Base-by-base conservation (phyloP, 1,139 yeast genomes). In the Saccharomyces hybrid region DNA sequence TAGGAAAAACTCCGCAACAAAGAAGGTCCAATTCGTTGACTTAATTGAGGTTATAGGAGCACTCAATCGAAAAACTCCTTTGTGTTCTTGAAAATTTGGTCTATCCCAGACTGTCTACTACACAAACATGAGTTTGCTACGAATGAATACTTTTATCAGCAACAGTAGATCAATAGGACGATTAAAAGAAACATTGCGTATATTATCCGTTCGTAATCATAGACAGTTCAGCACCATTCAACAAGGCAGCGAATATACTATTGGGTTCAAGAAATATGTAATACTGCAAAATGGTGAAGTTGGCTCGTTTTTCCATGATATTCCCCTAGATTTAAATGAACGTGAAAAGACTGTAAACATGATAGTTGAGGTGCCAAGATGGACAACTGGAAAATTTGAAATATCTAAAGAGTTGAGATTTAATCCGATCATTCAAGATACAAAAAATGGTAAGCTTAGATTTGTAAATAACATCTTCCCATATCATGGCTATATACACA, bases 321-420 rank as follows among this genome's bases (percentile, higher is more conserved):
- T 91, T 50, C 97, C 97, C 46, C 74, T 91, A 60, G 78, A 79
- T 56, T 82, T 93, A 57, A 78, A 86, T 70, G 76, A 76, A 61
- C 80, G 77, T 57, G 76, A 76, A 62, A 81, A 82, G 52, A 80
- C 91, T 42, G 83, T 87, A 61, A 87, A 87, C 74, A 89, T 93
- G 90, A 78, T 93, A 55, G 95, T 89, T 46, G 99, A 93, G 72
- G 91, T 93, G 57, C 97, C 98, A 60, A 82, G 97, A 69, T 89
- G 96, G 95, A 81, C 95, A 59, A 91, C 90, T 73, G 97, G 95
- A 51, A 91, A 91, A 75, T 80, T 89, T 75, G 97, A 91, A 74
- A 88, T 93, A 66, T 81, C 86, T 66, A 88, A 84, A 75, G 86
- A 83, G 57, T 71, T 78, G 52, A 76, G 80, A 53, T 81, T 86